Base-by-base conservation (phyloP, 2,329 filamentous ascomycete species). In the Aspergillus melleus region DNA sequence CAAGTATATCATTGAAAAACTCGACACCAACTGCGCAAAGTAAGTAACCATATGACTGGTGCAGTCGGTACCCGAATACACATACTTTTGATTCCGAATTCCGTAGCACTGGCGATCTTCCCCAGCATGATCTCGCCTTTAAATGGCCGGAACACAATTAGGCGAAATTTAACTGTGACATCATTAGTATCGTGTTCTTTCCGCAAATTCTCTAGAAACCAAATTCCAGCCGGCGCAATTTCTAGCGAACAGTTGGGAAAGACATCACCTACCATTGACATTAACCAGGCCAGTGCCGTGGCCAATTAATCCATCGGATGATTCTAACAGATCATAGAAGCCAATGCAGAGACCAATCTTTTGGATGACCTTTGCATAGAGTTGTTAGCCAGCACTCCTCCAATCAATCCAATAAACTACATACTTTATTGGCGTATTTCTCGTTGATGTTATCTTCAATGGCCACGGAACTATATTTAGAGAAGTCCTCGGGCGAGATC, bases 391-490 rank as follows among this genome's bases (percentile, higher is more conserved):
- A 32, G n/a, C 20, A 20, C 42, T 52, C 11, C 24, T 24, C 16
- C 12, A 29, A 20, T 24, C 22, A 36, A n/a, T 47, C 29, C 10
- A 36, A 26, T 16, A 61, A 30, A 12, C 22, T 19, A 47, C 66
- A 44, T 54, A 91, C 89, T 78, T 94, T 95, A 79, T 99, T 97
- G 61, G 94, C 88, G 77, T 97, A 99, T 79, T 99, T 99, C 64
- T 88, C 84, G 75, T 99, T 98, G 79, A 99, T 95, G 70, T 95
- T 95, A 79, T 99, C 93, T 77, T 97, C 92, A 64, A 99, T 91
- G 1, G 92, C 92, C 64, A 92, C 85, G 32, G 87, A 85, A 71
- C 91, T 96, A 65, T 78, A 77, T 76, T 95, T 95, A 62, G 88
- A 85, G 73, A 98, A 96, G 73, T 97, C 91, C 70, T 91, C 86